Conservation (phyloP, 129 eudicot species). For the Pulicaria dysenterica region DNA sequence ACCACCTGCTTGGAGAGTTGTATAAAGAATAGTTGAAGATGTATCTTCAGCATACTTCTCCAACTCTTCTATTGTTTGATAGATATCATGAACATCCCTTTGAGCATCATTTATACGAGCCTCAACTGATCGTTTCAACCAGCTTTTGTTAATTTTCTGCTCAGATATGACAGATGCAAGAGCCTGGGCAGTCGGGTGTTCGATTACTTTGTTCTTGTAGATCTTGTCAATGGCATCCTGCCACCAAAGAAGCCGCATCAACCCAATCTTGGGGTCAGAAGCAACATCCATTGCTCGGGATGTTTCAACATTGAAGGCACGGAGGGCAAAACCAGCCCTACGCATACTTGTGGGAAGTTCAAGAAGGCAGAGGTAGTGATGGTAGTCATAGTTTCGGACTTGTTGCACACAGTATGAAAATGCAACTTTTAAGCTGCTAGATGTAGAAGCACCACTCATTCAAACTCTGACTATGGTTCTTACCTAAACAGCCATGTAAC, state of each 20-base stretch:
- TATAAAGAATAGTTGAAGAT: constrained; percentile 75
- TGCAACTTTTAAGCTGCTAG: constrained; percentile 66
- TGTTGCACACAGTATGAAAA: constrained; percentile 94
- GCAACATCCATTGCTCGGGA: constrained; percentile 91
- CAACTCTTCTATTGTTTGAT: constrained; percentile 64
- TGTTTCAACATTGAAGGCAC: constrained; percentile 92
- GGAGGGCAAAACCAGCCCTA: constrained; percentile 90
- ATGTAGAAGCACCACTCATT: constrained; percentile 66
- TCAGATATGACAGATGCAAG: constrained; percentile 68
- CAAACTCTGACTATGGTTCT: constrained; percentile 12
- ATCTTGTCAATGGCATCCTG: constrained; percentile 89
- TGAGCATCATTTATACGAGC: constrained; percentile 92
- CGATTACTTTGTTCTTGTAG: constrained; percentile 66
- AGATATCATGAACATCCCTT: constrained; percentile 62
- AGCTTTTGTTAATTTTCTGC: constrained; percentile 73
- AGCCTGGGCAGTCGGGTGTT: constrained; percentile 90
- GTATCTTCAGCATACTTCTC: constrained; percentile 91
- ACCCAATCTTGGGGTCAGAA: constrained; percentile 90
- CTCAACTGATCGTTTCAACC: constrained; percentile 91
- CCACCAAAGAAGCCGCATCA: constrained; percentile 99
- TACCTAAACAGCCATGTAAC: constrained; percentile 36
- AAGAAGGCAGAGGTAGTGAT: constrained; percentile 93
- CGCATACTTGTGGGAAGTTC: constrained; percentile 91
- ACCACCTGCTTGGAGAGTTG: constrained; percentile 88
- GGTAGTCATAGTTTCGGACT: constrained; percentile 94